Evolutionary conservation across 83 land plant species (phyloP).

Genomic region (Diphasiastrum complanatum): DNA sequence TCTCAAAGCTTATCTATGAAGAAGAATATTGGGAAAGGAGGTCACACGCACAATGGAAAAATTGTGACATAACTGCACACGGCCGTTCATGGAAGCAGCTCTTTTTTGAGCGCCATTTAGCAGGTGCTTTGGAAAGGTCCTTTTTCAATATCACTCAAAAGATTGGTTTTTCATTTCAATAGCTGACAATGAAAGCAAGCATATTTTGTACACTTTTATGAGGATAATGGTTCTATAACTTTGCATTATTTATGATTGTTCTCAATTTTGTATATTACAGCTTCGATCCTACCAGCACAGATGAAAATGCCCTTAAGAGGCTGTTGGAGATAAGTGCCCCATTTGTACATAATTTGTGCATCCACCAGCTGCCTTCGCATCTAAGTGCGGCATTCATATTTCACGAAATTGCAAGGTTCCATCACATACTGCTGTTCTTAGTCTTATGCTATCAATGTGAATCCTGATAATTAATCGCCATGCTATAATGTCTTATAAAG

Average conservation of each 20-base stretch:
- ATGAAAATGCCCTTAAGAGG: conserved; percentile 13
- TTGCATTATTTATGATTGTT: neutral
- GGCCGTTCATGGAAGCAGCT: conserved; percentile 44
- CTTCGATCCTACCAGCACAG: conserved; percentile 22
- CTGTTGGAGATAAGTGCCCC: conserved; percentile 24
- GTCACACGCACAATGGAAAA: conserved; percentile 23
- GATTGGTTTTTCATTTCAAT: too few species aligned
- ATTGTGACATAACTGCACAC: conserved; percentile 28
- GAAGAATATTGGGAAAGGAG: conserved; percentile 39
- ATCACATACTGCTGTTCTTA: too few species aligned
- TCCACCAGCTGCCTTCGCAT: conserved; percentile 31
- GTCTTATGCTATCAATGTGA: too few species aligned
- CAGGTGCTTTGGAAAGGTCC: conserved; percentile 35
- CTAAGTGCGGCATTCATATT: conserved; percentile 17
- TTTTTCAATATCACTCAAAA: neutral
- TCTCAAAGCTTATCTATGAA: conserved; percentile 27
- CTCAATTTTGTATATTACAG: conserved; percentile 5
- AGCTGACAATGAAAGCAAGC: too few species aligned
- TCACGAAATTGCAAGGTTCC: conserved; percentile 12
- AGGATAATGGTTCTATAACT: neutral
- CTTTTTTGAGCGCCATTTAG: conserved; percentile 31
- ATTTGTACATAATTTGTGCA: conserved; percentile 25
- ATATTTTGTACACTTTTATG: too few species aligned
- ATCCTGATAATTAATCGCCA: too few species aligned
- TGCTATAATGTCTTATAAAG: too few species aligned